Evolutionary conservation across 768 basidiomycete genomes (phyloP).

Genomic region (Psilocybe azurescens): DNA sequence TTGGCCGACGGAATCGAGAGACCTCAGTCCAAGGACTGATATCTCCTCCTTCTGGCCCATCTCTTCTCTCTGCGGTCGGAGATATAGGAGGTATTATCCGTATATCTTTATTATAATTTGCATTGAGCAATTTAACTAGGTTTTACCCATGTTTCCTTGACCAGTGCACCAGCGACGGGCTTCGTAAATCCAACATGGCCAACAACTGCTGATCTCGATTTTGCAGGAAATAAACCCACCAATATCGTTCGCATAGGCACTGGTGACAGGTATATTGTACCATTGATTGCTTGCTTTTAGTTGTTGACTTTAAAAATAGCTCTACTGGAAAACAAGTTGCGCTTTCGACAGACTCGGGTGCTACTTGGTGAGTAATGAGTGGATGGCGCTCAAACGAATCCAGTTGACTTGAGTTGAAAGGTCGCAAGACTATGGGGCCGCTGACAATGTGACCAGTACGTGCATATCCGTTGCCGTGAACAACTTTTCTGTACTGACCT

Average conservation of each 20-base stretch:
- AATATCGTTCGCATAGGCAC: constrained; percentile 60
- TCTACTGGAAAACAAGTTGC: constrained; percentile 60
- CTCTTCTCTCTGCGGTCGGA: constrained; percentile 59
- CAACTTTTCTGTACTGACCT: background rate
- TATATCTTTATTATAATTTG: background rate
- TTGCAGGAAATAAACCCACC: constrained; percentile 54
- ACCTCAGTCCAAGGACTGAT: constrained; percentile 61
- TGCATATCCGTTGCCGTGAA: background rate
- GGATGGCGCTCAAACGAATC: background rate
- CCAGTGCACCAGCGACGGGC: constrained; percentile 40
- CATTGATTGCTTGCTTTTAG: background rate
- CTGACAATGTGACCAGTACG: constrained; percentile 47
- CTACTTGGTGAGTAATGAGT: constrained; percentile 45
- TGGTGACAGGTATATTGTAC: constrained; percentile 41
- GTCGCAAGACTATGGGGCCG: constrained; percentile 59
- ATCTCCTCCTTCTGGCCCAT: constrained; percentile 64
- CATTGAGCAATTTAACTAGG: constrained; percentile 33
- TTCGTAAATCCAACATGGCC: constrained; percentile 54
- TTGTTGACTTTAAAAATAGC: constrained; percentile 24
- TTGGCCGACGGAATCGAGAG: constrained; percentile 70
- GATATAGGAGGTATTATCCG: constrained; percentile 51
- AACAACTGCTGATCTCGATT: constrained; percentile 55
- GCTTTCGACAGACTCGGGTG: constrained; percentile 57
- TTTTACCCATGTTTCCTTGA: constrained; percentile 51
- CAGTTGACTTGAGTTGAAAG: constrained; percentile 22